Evolutionary conservation across 1,284 basidiomycete species (phyloP).

Genomic region (Cutaneotrichosporon sp.): DNA sequence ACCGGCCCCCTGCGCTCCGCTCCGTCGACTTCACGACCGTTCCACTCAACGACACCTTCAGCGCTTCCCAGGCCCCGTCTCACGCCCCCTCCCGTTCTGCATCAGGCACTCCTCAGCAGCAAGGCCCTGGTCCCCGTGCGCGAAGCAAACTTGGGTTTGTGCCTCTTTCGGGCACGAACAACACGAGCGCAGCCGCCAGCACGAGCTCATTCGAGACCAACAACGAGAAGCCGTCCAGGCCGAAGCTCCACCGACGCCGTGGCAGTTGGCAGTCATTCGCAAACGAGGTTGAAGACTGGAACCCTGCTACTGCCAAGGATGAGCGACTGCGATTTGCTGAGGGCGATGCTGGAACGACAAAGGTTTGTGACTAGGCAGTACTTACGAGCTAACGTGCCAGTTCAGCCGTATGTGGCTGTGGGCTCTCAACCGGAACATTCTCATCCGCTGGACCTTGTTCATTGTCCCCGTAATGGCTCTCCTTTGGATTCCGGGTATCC

Average conservation of each 20-base stretch:
- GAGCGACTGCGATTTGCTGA: slow-evolving; percentile 46
- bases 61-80: background rate
- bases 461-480: slow-evolving; percentile 66
- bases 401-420: slow-evolving; percentile 59
- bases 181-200: background rate
- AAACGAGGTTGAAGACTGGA: slow-evolving; percentile 47
- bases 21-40: slow-evolving; percentile 6
- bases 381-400: no score
- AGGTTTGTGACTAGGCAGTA: slow-evolving; percentile 24
- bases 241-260: background rate
- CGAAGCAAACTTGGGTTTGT: slow-evolving; percentile 6
- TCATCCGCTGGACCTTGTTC: slow-evolving; percentile 74
- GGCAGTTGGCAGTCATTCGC: slow-evolving; percentile 29
- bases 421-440: slow-evolving; percentile 68
- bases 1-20: background rate
- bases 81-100: background rate
- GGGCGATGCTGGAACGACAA: slow-evolving; percentile 48
- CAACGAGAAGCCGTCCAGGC: background rate
- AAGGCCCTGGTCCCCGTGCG: background rate
- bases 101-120: background rate
- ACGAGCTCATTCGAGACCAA: background rate
- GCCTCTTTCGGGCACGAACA: background rate
- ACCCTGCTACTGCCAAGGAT: slow-evolving; percentile 39
- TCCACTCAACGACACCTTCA: slow-evolving; percentile 10
- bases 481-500: slow-evolving; percentile 67